Evolutionary conservation across 306 rosid genomes (phyloP).

Genomic region (Psophocarpus tetragonolobus): DNA sequence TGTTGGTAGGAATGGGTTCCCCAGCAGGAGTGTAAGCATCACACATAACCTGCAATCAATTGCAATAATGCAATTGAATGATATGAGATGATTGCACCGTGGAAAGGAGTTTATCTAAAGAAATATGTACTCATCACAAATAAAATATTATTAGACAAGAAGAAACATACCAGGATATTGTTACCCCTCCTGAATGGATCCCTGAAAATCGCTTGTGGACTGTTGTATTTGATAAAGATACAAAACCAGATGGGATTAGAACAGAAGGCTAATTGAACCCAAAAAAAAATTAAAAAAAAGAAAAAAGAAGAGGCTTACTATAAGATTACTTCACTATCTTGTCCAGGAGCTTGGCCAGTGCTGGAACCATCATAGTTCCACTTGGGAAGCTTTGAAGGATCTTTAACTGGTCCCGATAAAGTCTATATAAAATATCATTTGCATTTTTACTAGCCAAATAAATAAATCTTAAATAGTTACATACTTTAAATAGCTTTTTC

Average conservation of each 20-base stretch:
- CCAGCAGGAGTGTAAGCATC: constrained; percentile 71
- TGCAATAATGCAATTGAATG: background rate
- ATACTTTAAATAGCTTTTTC: background rate
- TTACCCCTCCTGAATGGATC: constrained; percentile 92
- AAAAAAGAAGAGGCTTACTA: constrained; percentile 48
- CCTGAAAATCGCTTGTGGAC: constrained; percentile 92
- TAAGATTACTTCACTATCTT: constrained; percentile 86
- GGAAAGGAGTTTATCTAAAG: background rate
- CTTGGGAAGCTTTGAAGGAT: constrained; percentile 81
- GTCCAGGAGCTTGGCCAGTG: constrained; percentile 91
- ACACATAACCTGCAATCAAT: constrained; percentile 59
- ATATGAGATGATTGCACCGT: background rate
- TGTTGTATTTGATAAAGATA: constrained; percentile 36
- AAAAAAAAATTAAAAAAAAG: too few relatives aligned
- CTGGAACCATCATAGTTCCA: constrained; percentile 98
- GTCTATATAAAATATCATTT: constrained; percentile 52
- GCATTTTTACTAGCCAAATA: background rate
- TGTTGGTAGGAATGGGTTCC: constrained; percentile 72
- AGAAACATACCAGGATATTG: constrained; percentile 64
- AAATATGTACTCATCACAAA: background rate
- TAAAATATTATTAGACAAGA: background rate
- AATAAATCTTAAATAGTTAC: background rate
- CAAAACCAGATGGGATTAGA: too few relatives aligned
- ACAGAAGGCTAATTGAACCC: too few relatives aligned
- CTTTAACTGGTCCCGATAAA: constrained; percentile 65